Conservation (phyloP, 306 rosid genomes). For the Rosa persica region DNA sequence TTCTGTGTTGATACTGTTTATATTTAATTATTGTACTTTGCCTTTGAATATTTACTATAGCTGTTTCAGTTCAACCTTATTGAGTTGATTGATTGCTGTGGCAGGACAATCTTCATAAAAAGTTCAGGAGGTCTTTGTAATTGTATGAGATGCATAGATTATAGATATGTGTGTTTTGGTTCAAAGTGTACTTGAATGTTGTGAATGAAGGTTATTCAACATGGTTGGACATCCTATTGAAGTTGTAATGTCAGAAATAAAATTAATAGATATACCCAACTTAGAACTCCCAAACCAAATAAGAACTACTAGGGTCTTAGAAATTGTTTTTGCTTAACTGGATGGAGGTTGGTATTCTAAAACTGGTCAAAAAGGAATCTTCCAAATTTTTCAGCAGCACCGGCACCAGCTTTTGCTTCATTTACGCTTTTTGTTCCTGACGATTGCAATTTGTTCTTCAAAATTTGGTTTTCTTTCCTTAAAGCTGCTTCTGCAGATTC, state of each 20-base stretch:
- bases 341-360: neutral
- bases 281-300: neutral
- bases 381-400: neutral
- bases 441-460: neutral
- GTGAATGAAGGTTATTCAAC: neutral
- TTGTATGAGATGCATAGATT: neutral
- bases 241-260: neutral
- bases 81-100: neutral
- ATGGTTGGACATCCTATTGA: neutral
- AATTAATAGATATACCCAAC: neutral
- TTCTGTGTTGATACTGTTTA: conserved; percentile 22
- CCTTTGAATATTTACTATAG: conserved; percentile 1
- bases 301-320: neutral
- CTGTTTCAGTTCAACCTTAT: neutral
- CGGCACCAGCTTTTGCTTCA: neutral
- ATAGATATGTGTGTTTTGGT: neutral
- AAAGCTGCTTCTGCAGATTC: conserved; percentile 3
- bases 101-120: neutral
- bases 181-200: neutral
- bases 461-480: neutral
- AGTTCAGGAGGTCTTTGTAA: neutral
- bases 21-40: conserved; percentile 23
- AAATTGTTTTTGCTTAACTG: neutral
- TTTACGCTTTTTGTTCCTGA: neutral
- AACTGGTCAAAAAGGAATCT: neutral